Evolutionary conservation across 2,329 filamentous ascomycete genomes (phyloP).

Genomic region (Aspergillus tubingensis): DNA sequence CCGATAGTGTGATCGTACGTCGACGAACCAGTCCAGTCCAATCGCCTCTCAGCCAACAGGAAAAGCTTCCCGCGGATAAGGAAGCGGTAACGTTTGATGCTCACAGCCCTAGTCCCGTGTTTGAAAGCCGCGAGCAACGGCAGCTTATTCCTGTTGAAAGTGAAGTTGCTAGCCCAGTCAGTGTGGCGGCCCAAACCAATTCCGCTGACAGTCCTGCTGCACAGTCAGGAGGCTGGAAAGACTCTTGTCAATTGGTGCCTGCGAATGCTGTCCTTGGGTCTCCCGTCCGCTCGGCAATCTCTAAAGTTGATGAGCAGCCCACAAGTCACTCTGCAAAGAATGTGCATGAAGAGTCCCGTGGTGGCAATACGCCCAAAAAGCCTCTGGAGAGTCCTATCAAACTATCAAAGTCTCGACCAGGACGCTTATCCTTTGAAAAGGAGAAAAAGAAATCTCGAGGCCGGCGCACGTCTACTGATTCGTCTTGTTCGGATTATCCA

Average conservation of each 20-base stretch:
- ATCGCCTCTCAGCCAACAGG: neutral
- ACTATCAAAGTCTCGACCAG: conserved; percentile 29
- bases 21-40: neutral
- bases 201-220: neutral
- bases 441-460: conserved; percentile 18
- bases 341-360: conserved; percentile 8
- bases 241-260: neutral
- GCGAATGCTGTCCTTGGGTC: neutral
- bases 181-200: neutral
- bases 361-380: conserved; percentile 21
- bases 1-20: conserved; percentile 10
- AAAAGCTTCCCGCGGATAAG: neutral
- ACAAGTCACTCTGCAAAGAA: neutral
- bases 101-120: neutral
- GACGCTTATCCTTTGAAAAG: conserved; percentile 24
- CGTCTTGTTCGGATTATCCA: conserved; percentile 36
- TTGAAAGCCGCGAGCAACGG: neutral
- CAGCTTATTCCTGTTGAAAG: neutral
- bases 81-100: neutral
- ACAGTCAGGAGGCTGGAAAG: neutral
- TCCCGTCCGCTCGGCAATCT: neutral
- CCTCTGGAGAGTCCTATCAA: conserved; percentile 39
- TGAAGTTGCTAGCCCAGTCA: neutral
- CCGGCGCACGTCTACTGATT: conserved; percentile 33
- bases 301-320: neutral